phyloP scores from a whole-genome alignment of 176 grass and related monocot species.

The Puccinellia tenuiflora region DNA sequence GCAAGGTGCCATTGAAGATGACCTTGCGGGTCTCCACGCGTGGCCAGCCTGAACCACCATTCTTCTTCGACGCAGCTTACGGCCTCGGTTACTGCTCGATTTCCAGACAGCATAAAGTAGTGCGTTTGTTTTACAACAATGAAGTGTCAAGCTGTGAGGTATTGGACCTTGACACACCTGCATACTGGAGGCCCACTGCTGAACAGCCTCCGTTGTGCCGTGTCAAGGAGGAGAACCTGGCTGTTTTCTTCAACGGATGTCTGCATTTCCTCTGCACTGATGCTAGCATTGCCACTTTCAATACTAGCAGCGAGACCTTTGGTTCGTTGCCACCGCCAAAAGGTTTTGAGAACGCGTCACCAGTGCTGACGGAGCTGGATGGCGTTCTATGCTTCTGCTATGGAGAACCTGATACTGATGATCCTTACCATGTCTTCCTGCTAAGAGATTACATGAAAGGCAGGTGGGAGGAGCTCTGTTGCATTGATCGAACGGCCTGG shows the following conservation, averaged over 20 bases:
- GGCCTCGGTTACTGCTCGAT: background rate
- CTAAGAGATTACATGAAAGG: slow-evolving; percentile 14
- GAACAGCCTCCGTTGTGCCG: background rate
- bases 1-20: slow-evolving; percentile 1
- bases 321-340: background rate
- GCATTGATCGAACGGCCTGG: slow-evolving; percentile 8
- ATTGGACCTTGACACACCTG: slow-evolving; percentile 11
- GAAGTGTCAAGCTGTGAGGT: background rate
- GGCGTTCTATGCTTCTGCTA: slow-evolving; percentile 9
- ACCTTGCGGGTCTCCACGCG: background rate
- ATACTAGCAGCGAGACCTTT: slow-evolving; percentile 14
- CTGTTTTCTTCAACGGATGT: slow-evolving; percentile 15
- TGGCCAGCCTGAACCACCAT: background rate
- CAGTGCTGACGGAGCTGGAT: slow-evolving; percentile 4
- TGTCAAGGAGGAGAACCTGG: background rate
- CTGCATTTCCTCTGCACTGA: slow-evolving; percentile 2
- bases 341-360: background rate
- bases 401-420: background rate
- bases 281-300: slow-evolving; percentile 16
- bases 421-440: background rate
- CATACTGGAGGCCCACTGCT: background rate
- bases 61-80: background rate
- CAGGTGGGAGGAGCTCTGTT: slow-evolving; percentile 5
- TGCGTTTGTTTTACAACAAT: background rate
- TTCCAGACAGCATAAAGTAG: background rate